Evolutionary conservation across 1,284 basidiomycete species (phyloP), one percentile per base, ranked within the genome.

Genomic region (Fomitiporia mediterranea): DNA sequence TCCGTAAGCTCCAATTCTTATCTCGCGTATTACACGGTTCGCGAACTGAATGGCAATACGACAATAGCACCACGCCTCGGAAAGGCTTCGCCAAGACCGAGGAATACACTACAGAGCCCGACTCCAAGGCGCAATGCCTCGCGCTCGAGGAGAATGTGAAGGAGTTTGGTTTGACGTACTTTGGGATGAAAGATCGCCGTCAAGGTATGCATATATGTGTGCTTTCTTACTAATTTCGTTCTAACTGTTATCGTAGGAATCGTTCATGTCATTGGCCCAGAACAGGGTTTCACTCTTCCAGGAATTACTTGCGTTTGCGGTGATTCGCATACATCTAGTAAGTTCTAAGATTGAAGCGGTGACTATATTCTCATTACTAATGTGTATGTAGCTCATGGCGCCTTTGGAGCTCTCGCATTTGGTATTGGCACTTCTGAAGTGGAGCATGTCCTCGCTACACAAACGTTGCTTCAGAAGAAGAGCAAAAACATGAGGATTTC

Each of bases 361-460:
- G n/a, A n/a, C n/a, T n/a, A 11, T 47, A 6, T 11, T 38, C 11
- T 49, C 49, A 9, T 53, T 57, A 56, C 89, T 93, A 57, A 34
- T n/a, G n/a, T 25, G 34, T 46, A 21, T n/a, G 7, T 62, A 92
- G 91, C 94, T 13, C 94, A 98, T 69, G 94, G 95, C 50, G 95
- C 94, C 1, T 98, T 98, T 67, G 94, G 94, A 48, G 94, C 95
- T 51, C 82, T 97, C 61, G 94, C 94, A 0, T 98, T 98, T 67
- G 94, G 95, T 65, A 97, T 98, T 67, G 94, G 94, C 42, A 97
- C 94, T 4, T 96, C 94, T 53, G 94, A 98, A 71, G 94, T 98
- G 64, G 94, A 98, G 69, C 94, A 98, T 70, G 94, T 98, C 64
- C 86, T 98, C 59, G 95, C 95, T 4, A 98, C 95, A 7, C 95